Evolutionary conservation across 1,284 basidiomycete species (phyloP).

Genomic region (Grifola frondosa): DNA sequence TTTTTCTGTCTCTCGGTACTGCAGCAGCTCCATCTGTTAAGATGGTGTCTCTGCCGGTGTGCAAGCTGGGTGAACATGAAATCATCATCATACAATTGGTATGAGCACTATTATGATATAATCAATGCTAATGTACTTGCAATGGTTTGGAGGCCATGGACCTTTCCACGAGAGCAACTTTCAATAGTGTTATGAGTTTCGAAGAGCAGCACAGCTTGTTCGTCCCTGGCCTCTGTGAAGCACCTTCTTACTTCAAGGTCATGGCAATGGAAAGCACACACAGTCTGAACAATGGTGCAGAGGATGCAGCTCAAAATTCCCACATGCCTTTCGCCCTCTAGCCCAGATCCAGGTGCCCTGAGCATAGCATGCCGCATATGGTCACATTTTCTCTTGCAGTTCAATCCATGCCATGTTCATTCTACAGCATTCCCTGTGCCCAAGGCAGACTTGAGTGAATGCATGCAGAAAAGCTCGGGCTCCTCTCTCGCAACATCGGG

Average conservation of each 20-base stretch:
- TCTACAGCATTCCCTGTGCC: conserved; percentile 13
- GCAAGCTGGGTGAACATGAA: conserved; percentile 77
- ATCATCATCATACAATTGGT: conserved; percentile 68
- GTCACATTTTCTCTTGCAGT: conserved; percentile 24
- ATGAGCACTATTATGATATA: background rate
- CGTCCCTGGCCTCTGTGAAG: conserved; percentile 48
- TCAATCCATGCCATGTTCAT: conserved; percentile 24
- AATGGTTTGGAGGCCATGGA: conserved; percentile 42
- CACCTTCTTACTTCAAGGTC: conserved; percentile 65
- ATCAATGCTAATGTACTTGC: conserved; percentile 1
- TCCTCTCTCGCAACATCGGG: conserved; percentile 18
- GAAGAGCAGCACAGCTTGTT: conserved; percentile 14
- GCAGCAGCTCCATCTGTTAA: too few relatives aligned
- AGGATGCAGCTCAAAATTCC: conserved; percentile 2
- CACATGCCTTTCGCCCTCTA: conserved; percentile 7
- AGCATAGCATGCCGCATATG: conserved; percentile 13
- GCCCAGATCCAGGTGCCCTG: conserved; percentile 4
- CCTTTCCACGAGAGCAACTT: conserved; percentile 20
- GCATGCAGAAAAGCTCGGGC: conserved; percentile 19
- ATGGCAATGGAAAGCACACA: conserved; percentile 29
- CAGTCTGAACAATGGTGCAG: background rate
- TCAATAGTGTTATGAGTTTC: conserved; percentile 24
- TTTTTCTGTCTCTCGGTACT: too few relatives aligned
- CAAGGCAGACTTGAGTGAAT: conserved; percentile 12
- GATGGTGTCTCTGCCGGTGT: conserved; percentile 69